Conservation (phyloP, 2,329 filamentous ascomycete species). For the Talaromyces piceae region DNA sequence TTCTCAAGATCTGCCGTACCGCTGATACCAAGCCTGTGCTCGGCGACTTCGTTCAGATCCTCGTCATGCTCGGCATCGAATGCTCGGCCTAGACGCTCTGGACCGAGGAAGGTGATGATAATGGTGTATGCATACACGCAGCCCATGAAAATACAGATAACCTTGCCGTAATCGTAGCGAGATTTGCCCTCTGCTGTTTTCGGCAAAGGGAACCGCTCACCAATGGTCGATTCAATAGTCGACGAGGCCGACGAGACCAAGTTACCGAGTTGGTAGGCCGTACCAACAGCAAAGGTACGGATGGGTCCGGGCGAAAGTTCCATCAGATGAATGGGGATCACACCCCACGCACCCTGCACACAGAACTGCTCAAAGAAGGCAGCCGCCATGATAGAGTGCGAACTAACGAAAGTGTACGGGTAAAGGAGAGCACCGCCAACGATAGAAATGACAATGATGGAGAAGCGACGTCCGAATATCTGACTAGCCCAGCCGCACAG, state of each 20-base stretch:
- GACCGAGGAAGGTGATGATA: slow-evolving; percentile 41
- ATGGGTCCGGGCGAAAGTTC: slow-evolving; percentile 55
- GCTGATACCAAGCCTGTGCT: slow-evolving; percentile 22
- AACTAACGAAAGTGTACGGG: slow-evolving; percentile 66
- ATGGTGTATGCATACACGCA: slow-evolving; percentile 64
- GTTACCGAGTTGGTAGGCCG: slow-evolving; percentile 58
- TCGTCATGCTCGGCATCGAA: slow-evolving; percentile 42
- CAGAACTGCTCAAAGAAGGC: slow-evolving; percentile 81
- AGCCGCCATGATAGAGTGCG: slow-evolving; percentile 61
- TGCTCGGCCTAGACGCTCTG: slow-evolving; percentile 40
- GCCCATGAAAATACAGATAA: slow-evolving; percentile 87
- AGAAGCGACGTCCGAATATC: slow-evolving; percentile 61
- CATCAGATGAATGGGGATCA: slow-evolving; percentile 64
- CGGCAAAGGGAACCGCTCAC: slow-evolving; percentile 65
- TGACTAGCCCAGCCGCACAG: slow-evolving; percentile 61
- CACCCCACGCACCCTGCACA: slow-evolving; percentile 69
- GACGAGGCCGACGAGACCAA: slow-evolving; percentile 55
- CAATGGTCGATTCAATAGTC: slow-evolving; percentile 69
- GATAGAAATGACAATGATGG: slow-evolving; percentile 57
- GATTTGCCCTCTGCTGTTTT: slow-evolving; percentile 42
- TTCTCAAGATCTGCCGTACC: slow-evolving; percentile 26
- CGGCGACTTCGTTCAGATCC: slow-evolving; percentile 40
- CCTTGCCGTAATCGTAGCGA: slow-evolving; percentile 69
- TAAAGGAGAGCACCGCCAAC: slow-evolving; percentile 72
- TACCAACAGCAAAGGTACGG: slow-evolving; percentile 57